Conservation (phyloP, 352 stramenopile genomes). For the Phytophthora podocarpi region DNA sequence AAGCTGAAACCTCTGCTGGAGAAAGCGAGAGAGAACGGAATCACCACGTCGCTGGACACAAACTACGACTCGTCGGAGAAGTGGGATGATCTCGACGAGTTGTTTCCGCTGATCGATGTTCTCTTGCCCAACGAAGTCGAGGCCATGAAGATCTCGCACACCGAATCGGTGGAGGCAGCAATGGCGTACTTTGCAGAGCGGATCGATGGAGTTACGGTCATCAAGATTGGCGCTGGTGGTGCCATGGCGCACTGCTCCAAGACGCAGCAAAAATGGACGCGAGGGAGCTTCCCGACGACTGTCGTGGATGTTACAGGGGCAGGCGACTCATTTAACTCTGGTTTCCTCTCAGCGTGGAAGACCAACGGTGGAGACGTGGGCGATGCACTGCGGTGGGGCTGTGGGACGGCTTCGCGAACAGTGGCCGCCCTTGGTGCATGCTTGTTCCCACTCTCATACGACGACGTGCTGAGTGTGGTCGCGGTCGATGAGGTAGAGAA, state of each 20-base stretch:
- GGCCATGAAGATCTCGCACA: conserved; percentile 67
- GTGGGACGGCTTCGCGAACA: conserved; percentile 64
- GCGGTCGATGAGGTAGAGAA: conserved; percentile 1
- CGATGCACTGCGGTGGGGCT: conserved; percentile 67
- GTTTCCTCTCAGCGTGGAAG: conserved; percentile 78
- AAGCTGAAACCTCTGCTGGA: conserved; percentile 66
- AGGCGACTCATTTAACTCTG: conserved; percentile 88
- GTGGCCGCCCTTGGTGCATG: conserved; percentile 65
- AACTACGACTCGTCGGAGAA: conserved; percentile 82
- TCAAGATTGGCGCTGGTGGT: conserved; percentile 75
- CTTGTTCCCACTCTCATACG: conserved; percentile 42
- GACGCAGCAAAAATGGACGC: conserved; percentile 45
- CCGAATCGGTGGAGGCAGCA: conserved; percentile 52
- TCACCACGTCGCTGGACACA: conserved; percentile 83
- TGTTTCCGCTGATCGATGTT: conserved; percentile 76
- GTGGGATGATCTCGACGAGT: conserved; percentile 62
- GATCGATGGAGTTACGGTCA: conserved; percentile 58
- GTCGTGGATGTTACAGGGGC: conserved; percentile 86
- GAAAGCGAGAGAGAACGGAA: conserved; percentile 58
- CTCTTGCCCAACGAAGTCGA: conserved; percentile 88
- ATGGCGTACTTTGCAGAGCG: conserved; percentile 53
- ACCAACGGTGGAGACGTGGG: conserved; percentile 46
- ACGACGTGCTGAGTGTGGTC: conserved; percentile 54
- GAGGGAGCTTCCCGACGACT: conserved; percentile 53
- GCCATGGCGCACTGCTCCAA: conserved; percentile 53